These are phyloP conservation scores for Trichoderma reesei DNA, from an alignment of 495 filamentous ascomycete genomes.

Conservation along the genomic window DNA sequence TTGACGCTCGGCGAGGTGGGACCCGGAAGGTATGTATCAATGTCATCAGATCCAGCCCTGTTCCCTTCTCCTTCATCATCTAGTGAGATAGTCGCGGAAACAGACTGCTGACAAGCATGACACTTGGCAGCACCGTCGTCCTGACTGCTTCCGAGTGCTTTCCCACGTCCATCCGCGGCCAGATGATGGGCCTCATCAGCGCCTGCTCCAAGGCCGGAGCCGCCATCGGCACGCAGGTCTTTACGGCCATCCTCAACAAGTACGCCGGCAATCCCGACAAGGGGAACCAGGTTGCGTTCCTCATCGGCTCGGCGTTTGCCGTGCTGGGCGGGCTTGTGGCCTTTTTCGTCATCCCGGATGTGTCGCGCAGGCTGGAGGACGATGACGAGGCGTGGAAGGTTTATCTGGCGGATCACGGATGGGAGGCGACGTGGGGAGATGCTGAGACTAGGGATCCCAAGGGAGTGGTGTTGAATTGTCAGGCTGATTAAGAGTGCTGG, in stretches of 20 bases:
- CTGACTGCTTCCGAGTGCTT: neutral
- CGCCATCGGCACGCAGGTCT: neutral
- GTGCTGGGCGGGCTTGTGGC: neutral
- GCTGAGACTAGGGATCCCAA: neutral
- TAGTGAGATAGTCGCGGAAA: no score
- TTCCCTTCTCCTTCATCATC: neutral
- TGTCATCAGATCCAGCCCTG: neutral
- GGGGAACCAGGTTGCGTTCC: neutral
- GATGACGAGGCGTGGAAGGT: neutral
- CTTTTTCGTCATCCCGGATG: slow-evolving; percentile 5
- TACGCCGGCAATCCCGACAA: neutral
- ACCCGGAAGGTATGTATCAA: neutral
- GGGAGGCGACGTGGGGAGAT: neutral
- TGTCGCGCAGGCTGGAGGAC: slow-evolving; percentile 1
- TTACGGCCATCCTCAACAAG: neutral
- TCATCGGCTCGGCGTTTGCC: neutral
- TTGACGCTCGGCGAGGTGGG: slow-evolving; percentile 17
- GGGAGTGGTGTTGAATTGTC: neutral
- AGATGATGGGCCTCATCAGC: neutral
- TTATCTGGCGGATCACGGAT: neutral
- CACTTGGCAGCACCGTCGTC: neutral
- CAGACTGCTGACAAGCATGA: neutral
- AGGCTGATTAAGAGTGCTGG: neutral
- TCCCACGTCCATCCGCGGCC: neutral
- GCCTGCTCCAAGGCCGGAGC: neutral